Conservation (phyloP, 2,329 filamentous ascomycete species). For the Coniosporium tulheliwenetii region DNA sequence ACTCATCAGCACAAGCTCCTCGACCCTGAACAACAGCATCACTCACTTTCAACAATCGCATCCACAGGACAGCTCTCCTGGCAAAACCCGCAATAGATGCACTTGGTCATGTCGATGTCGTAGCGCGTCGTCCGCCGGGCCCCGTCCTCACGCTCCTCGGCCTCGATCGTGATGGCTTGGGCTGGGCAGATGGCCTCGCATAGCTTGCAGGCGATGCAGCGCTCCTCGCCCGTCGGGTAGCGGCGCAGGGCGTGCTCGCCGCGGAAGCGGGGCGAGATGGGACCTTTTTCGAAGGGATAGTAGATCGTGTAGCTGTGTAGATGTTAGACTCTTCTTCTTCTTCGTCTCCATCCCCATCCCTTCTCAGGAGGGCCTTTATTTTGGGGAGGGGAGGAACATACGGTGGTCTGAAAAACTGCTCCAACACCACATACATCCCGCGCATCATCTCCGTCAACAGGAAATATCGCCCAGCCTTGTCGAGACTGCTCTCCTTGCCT, state of each 20-base stretch:
- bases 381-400: constrained; percentile 41
- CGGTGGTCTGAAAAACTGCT: constrained; percentile 97
- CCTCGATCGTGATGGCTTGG: constrained; percentile 97
- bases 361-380: background rate
- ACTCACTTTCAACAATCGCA: constrained; percentile 64
- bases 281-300: constrained; percentile 98
- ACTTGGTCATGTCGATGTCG: constrained; percentile 99
- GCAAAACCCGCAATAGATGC: constrained; percentile 99
- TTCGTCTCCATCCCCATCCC: too few species aligned
- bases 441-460: constrained; percentile 88
- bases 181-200: constrained; percentile 98
- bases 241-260: constrained; percentile 93
- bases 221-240: constrained; percentile 94
- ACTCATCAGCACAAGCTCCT: constrained; percentile 1
- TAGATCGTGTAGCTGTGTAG: constrained; percentile 76
- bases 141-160: constrained; percentile 92
- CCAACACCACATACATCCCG: constrained; percentile 94
- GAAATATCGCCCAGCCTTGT: constrained; percentile 86
- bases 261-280: constrained; percentile 94
- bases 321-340: too few species aligned
- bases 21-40: background rate
- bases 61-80: constrained; percentile 98
- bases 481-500: constrained; percentile 58
- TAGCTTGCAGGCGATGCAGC: constrained; percentile 98
- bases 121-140: constrained; percentile 91